Evolutionary conservation across 1,284 basidiomycete species (phyloP).

Genomic region (Sphagnurus paluster): DNA sequence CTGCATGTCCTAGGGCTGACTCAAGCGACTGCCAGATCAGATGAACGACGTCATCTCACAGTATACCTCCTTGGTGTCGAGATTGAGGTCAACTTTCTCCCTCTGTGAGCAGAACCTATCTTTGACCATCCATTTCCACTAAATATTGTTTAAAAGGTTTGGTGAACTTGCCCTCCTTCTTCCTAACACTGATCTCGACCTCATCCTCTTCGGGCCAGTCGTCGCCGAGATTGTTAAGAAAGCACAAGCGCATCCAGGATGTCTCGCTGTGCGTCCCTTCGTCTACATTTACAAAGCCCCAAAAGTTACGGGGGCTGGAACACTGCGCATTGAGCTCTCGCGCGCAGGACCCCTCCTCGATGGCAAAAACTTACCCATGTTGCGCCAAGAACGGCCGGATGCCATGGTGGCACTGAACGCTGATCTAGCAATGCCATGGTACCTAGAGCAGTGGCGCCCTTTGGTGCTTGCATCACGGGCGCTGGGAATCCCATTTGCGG

Average conservation of each 20-base stretch:
- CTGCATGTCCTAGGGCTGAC: constrained; percentile 17
- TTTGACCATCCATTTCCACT: not conserved
- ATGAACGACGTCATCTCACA: constrained; percentile 12
- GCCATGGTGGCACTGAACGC: constrained; percentile 22
- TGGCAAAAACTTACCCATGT: constrained; percentile 3
- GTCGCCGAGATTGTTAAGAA: constrained; percentile 2
- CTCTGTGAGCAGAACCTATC: constrained; percentile 13
- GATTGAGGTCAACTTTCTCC: constrained; percentile 14
- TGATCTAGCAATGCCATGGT: constrained; percentile 10
- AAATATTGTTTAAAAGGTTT: constrained; percentile 8
- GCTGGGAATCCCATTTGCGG: constrained; percentile 21
- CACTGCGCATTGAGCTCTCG: constrained; percentile 14
- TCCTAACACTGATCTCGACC: constrained; percentile 21
- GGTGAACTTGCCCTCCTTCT: constrained; percentile 20
- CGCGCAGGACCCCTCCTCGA: constrained; percentile 3
- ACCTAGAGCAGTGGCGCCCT: constrained; percentile 17
- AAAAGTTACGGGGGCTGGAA: constrained; percentile 10
- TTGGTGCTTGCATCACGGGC: constrained; percentile 18
- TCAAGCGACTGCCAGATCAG: not conserved
- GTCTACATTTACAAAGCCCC: constrained; percentile 16
- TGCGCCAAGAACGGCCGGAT: constrained; percentile 16
- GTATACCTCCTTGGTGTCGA: constrained; percentile 16
- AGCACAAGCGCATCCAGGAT: constrained; percentile 2
- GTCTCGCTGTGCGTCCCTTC: constrained; percentile 13
- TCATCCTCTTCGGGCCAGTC: constrained; percentile 17